These are phyloP conservation scores for Pilaira anomala DNA, from an alignment of 192 early-diverging fungal genomes.

Conservation along the genomic window DNA sequence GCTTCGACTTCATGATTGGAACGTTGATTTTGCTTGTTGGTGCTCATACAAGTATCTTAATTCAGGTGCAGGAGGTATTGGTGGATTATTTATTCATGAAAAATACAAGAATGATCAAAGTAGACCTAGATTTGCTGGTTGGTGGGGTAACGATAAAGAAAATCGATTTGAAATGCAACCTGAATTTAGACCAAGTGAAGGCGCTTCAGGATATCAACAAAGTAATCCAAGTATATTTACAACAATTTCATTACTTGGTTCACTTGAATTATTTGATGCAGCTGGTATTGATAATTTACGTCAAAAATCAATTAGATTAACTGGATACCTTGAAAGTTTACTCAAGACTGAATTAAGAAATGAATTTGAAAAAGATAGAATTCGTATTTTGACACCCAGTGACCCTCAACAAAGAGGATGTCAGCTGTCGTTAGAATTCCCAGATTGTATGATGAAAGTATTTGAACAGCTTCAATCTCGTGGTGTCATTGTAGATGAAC, in stretches of 20 bases:
- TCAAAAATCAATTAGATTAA: conserved; percentile 73
- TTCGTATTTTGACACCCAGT: conserved; percentile 77
- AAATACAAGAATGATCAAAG: conserved; percentile 60
- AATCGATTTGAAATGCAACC: conserved; percentile 90
- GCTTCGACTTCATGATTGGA: conserved; percentile 89
- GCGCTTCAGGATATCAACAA: conserved; percentile 81
- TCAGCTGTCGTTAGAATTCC: conserved; percentile 77
- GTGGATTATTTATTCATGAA: conserved; percentile 87
- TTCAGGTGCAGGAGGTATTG: conserved; percentile 94
- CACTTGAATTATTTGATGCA: conserved; percentile 78
- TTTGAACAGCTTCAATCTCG: conserved; percentile 55
- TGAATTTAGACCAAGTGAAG: conserved; percentile 72
- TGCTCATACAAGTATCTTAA: conserved; percentile 99
- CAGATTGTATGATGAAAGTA: conserved; percentile 58
- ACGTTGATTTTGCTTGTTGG: conserved; percentile 97
- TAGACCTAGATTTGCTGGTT: conserved; percentile 51
- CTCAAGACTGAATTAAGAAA: conserved; percentile 42
- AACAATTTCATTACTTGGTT: conserved; percentile 69
- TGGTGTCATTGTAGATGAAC: conserved; percentile 83
- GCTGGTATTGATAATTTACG: conserved; percentile 63
- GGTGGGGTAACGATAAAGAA: conserved; percentile 88
- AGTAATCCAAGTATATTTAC: conserved; percentile 87
- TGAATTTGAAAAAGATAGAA: conserved; percentile 24
- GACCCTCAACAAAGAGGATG: conserved; percentile 76
- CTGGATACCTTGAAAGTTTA: conserved; percentile 80